Conservation (phyloP, 1,284 basidiomycete genomes). For the Ustilago esculenta region DNA sequence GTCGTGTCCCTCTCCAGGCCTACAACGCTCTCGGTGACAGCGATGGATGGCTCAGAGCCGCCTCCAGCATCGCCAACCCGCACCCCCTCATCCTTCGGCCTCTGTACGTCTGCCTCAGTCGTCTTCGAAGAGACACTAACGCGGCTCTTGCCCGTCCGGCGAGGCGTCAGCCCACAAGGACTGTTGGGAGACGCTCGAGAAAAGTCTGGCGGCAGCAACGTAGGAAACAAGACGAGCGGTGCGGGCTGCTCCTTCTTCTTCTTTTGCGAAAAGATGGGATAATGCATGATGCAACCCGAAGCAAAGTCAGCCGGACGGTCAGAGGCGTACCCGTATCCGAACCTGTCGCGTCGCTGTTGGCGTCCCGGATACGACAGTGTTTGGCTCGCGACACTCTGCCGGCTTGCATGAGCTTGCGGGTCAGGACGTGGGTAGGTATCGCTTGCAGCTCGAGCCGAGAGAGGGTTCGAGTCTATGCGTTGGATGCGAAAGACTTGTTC, state of each 20-base stretch:
- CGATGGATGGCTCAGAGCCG: no score
- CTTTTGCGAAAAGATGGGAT: slow-evolving; percentile 19
- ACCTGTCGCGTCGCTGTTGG: not conserved
- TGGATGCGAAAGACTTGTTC: slow-evolving; percentile 7
- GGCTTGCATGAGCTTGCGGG: no score
- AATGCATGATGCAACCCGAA: slow-evolving; percentile 26
- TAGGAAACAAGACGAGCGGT: not conserved
- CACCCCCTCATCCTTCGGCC: not conserved
- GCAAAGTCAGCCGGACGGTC: slow-evolving; percentile 17
- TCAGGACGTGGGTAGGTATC: slow-evolving; percentile 1
- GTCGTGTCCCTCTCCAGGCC: no score
- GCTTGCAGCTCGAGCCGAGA: slow-evolving; percentile 5
- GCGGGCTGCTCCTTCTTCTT: not conserved
- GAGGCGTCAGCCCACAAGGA: slow-evolving; percentile 4
- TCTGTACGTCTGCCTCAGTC: not conserved
- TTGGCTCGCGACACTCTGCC: no score
- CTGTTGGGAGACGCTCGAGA: slow-evolving; percentile 2
- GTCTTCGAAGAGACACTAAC: slow-evolving; percentile 3
- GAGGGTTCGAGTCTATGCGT: not conserved
- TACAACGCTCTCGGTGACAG: no score
- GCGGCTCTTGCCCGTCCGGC: slow-evolving; percentile 1
- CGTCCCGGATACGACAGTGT: no score
- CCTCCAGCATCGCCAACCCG: no score
- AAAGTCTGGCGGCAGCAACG: slow-evolving; percentile 25
- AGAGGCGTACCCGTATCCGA: slow-evolving; percentile 10